These are phyloP conservation scores for Russula abietina DNA, from an alignment of 768 basidiomycete genomes.

Conservation along the genomic window DNA sequence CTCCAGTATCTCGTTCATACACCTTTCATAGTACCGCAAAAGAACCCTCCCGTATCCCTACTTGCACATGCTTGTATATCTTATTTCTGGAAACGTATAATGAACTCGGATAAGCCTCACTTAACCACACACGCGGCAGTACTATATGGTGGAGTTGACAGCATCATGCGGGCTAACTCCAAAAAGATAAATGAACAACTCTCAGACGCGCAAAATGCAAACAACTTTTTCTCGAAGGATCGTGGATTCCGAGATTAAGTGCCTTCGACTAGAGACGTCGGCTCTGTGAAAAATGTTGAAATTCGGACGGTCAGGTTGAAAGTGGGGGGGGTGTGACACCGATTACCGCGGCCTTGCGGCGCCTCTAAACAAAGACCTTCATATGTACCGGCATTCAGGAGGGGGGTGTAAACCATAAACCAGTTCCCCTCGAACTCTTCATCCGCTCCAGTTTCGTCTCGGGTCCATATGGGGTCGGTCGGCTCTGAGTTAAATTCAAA, in stretches of 20 bases:
- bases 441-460: constrained; percentile 21
- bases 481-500: constrained; percentile 20
- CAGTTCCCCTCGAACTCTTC: constrained; percentile 17
- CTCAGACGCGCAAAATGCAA: constrained; percentile 12
- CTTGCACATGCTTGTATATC: constrained; percentile 19
- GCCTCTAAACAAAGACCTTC: constrained; percentile 12
- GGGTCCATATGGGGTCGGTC: constrained; percentile 14
- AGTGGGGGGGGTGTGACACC: constrained; percentile 1
- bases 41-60: constrained; percentile 15
- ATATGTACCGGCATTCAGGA: constrained; percentile 16
- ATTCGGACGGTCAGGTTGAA: constrained; percentile 8
- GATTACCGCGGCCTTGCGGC: constrained; percentile 23
- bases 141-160: constrained; percentile 19
- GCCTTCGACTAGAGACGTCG: constrained; percentile 16
- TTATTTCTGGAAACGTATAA: constrained; percentile 19
- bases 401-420: constrained; percentile 22
- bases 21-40: constrained; percentile 4
- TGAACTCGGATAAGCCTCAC: constrained; percentile 14
- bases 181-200: constrained; percentile 23
- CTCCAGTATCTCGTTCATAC: constrained; percentile 13
- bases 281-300: constrained; percentile 18
- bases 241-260: constrained; percentile 21
- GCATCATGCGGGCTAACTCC: constrained; percentile 23
- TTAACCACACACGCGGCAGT: constrained; percentile 10
- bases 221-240: constrained; percentile 20